Conservation (phyloP, 495 filamentous ascomycete genomes). For the Penicillium bialowiezense region DNA sequence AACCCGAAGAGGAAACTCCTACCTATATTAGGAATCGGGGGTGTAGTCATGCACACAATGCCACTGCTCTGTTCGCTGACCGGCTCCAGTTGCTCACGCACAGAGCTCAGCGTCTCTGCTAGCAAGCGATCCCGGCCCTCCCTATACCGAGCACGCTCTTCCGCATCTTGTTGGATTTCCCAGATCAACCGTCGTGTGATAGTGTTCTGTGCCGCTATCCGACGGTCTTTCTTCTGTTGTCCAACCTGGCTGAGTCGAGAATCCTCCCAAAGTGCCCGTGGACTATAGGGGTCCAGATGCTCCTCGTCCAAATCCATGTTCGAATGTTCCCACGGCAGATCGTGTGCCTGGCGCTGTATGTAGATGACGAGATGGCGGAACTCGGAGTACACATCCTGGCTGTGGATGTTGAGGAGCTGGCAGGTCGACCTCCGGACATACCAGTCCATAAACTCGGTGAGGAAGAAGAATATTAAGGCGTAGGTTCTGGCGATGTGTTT, state of each 20-base stretch:
- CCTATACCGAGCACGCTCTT: slow-evolving; percentile 26
- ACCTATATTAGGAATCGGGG: slow-evolving; percentile 35
- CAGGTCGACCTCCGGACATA: slow-evolving; percentile 40
- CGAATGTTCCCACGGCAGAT: slow-evolving; percentile 18
- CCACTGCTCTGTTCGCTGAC: slow-evolving; percentile 29
- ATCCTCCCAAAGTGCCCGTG: slow-evolving; percentile 32
- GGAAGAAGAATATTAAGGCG: slow-evolving; percentile 44
- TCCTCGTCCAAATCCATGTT: slow-evolving; percentile 31
- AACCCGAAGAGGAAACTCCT: slow-evolving; percentile 4
- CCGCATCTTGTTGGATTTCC: slow-evolving; percentile 41
- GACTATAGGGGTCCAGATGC: slow-evolving; percentile 21
- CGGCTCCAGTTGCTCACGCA: slow-evolving; percentile 25
- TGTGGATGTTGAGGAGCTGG: slow-evolving; percentile 43
- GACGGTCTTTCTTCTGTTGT: slow-evolving; percentile 33
- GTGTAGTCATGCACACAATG: slow-evolving; percentile 37
- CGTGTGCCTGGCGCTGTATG: slow-evolving; percentile 30
- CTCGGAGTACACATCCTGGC: slow-evolving; percentile 42
- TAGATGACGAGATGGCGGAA: slow-evolving; percentile 41
- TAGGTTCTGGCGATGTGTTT: slow-evolving; percentile 41
- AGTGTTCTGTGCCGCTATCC: slow-evolving; percentile 37
- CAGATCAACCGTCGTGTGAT: slow-evolving; percentile 42
- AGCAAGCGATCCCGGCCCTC: slow-evolving; percentile 27
- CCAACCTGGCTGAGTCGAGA: slow-evolving; percentile 40
- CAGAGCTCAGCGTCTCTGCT: slow-evolving; percentile 22
- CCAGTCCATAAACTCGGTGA: slow-evolving; percentile 49